A percentile compares a stretch with the other conserved stretches of the same genome.
Conservation (phyloP, 2,329 filamentous ascomycete species). For the Colletotrichum nymphaeae region DNA sequence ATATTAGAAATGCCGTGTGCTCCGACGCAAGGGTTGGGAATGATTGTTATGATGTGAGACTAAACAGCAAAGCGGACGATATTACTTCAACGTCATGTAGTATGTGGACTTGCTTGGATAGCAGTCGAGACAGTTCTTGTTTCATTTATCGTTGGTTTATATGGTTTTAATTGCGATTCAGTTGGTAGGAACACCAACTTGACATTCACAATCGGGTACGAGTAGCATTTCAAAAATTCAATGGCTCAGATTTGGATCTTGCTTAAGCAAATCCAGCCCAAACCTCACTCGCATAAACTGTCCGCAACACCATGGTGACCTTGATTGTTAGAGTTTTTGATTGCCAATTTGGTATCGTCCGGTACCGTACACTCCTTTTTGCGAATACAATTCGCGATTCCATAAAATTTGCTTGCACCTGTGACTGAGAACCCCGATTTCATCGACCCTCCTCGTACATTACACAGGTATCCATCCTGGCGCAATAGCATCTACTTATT, state of each 20-base stretch:
- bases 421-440: background rate
- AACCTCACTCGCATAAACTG: too few relatives aligned
- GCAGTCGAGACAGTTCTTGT: slow-evolving; percentile 4
- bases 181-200: background rate
- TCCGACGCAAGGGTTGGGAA: background rate
- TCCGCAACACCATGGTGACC: too few relatives aligned
- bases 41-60: slow-evolving; percentile 31
- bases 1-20: too few relatives aligned
- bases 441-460: slow-evolving; percentile 5
- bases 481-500: background rate
- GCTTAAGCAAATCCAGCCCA: background rate
- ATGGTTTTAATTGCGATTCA: slow-evolving; percentile 22
- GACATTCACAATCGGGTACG: background rate
- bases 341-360: slow-evolving; percentile 34
- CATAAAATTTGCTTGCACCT: background rate
- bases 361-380: slow-evolving; percentile 24
- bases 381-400: slow-evolving; percentile 7
- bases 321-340: slow-evolving; percentile 16
- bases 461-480: background rate
- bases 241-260: slow-evolving; percentile 5
- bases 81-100: background rate
- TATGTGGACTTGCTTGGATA: background rate
- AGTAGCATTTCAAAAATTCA: slow-evolving; percentile 6
- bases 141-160: background rate
- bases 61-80: slow-evolving; percentile 29